Evolutionary conservation across 306 rosid genomes (phyloP), one percentile per base, ranked within the genome.

Genomic region (Cucurbita pepo): DNA sequence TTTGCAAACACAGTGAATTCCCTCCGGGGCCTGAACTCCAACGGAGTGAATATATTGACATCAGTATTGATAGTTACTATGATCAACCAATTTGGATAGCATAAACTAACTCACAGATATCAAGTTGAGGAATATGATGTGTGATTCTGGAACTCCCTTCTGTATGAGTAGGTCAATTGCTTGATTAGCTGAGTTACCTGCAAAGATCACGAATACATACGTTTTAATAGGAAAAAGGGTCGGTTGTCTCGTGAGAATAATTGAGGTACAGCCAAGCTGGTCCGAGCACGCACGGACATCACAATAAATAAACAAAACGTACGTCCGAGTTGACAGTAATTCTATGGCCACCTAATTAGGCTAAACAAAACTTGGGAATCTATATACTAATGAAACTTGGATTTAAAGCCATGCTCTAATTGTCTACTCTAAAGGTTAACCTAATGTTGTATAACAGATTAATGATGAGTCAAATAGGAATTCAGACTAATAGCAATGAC

Each of bases 101-200:
- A 65, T 55, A 37, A 72, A 57, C 72, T 62, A 36, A 89, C 98
- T 89, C 83, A 94, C 98, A 72, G 98, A 94, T 53, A 89, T 88
- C 69, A 90, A 90, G 84, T 90, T 94, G 70, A 94, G 86, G 77
- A 94, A 94, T 87, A 90, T 94, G 54, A 94, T 90, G 86, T 89
- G 90, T 8, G 89, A 77, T 85, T 94, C 96, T 10, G 98, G 98
- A 82, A 94, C 98, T 74, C 98, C 98, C 81, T 94, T 90, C 77
- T 85, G 90, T 70, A 94, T 81, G 79, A 94, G 97, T 56, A 94
- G 82, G 56, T 94, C 97, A 78, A 94, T 94, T 55, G 98, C 98
- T 77, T 94, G 98, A 84, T 89, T 90, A 38, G 98, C 98, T 63
- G 98, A 94, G 82, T 94, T 94, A 62, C 98, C 97, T 88, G 44